Evolutionary conservation across 768 basidiomycete species (phyloP).

Genomic region (Russula compacta): DNA sequence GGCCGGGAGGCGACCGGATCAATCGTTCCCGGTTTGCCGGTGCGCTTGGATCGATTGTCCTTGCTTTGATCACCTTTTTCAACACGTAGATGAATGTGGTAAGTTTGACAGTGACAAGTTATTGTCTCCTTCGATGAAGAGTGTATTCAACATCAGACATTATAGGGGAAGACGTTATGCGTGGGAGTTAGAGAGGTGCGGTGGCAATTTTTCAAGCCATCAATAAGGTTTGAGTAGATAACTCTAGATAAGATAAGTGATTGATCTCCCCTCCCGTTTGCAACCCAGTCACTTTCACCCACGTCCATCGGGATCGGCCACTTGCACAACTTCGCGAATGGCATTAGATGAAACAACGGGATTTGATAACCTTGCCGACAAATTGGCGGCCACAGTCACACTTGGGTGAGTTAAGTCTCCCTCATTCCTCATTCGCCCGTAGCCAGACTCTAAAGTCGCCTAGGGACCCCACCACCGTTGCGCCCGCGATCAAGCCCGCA

Average conservation of each 20-base stretch:
- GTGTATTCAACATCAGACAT: no score
- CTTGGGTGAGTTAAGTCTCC: not conserved
- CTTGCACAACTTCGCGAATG: not conserved
- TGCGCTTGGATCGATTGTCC: no score
- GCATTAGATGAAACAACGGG: not conserved
- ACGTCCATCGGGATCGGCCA: not conserved
- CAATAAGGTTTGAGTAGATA: constrained; percentile 25
- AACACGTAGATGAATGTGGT: no score
- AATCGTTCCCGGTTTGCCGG: no score
- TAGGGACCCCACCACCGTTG: not conserved
- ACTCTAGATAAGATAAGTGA: no score
- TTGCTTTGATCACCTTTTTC: no score
- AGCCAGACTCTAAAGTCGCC: constrained; percentile 26
- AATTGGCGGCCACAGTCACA: not conserved
- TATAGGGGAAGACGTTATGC: no score
- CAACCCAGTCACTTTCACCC: not conserved
- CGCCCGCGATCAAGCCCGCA: constrained; percentile 28
- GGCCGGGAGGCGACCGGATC: no score
- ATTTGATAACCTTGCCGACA: not conserved
- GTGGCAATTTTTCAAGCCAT: no score
- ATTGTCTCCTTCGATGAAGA: no score
- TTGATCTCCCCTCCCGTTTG: constrained; percentile 45
- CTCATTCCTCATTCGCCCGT: constrained; percentile 25
- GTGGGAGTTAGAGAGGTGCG: no score
- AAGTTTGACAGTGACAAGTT: no score